Evolutionary conservation across 2,329 filamentous ascomycete genomes (phyloP), one percentile per base, ranked within the genome.

Genomic region (Aspergillus tubingensis): DNA sequence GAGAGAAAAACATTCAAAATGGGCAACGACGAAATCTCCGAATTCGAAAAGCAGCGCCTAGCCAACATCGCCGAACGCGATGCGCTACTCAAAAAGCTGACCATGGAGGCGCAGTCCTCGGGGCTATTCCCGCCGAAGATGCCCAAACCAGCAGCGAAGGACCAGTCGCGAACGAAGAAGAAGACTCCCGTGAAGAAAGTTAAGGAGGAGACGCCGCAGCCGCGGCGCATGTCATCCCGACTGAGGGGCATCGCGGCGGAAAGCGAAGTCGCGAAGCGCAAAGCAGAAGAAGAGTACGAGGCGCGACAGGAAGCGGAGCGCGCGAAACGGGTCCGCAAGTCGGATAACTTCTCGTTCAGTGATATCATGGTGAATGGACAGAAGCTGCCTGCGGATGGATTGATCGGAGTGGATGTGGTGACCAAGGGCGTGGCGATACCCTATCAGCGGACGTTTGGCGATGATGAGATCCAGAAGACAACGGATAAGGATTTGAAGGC

Each of bases 21-120:
- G 59, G 60, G 54, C 64, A 61, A 83, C 69, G 74, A 79, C 30
- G 85, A 85, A 38, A 80, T 96, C 68, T 96, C 91, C 76, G 91
- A 92, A 41, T 97, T 96, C 76, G 93, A 96, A 81, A 88, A 88
- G 69, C 88, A 91, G 67, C 85, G 93, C 0, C 85, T 91, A 15
- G 91, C 92, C 62, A 96, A 96, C 67, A 96, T 96, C 43, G 91
- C 89, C 0, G 88, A 91, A 57, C 95, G 96, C 68, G 89, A 94
- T 75, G 91, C 89, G 73, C 83, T 96, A 0, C 78, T 97, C 0
- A 90, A 90, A 61, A 89, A 92, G 61, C 85, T 96, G 1, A 88
- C 90, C 38, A 80, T 85, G 66, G 85, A 88, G 69, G 83, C 85
- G 2, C 86, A 86, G 2, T 85, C 89, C 0, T 87, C 91, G 0